phyloP scores from a whole-genome alignment of 2,329 filamentous ascomycete genomes.

The Stromatinia cepivora region DNA sequence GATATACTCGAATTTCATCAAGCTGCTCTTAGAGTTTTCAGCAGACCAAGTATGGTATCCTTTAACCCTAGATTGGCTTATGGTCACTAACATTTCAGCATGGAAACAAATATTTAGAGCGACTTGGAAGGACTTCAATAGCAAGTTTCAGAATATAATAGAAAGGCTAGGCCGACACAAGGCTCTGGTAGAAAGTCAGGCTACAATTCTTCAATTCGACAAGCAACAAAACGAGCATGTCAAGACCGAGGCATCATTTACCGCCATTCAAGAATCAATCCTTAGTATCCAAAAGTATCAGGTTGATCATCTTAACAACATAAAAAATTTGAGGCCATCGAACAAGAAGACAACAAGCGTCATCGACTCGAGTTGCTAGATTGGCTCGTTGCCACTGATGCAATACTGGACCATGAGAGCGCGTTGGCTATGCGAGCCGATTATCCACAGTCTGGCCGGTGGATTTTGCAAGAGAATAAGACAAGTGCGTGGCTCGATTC shows the following conservation, averaged over 20 bases:
- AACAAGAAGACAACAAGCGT: conserved; percentile 27
- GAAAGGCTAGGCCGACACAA: conserved; percentile 38
- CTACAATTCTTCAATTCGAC: conserved; percentile 32
- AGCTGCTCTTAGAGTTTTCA: conserved; percentile 40
- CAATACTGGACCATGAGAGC: background rate
- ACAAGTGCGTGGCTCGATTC: conserved; percentile 28
- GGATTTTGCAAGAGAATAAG: conserved; percentile 39
- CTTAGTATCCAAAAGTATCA: conserved; percentile 27
- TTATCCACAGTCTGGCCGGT: no score
- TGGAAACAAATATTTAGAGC: conserved; percentile 42
- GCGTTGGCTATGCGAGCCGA: background rate
- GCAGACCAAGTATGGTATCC: conserved; percentile 29
- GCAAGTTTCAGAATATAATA: conserved; percentile 37
- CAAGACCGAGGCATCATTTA: background rate
- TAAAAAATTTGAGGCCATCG: conserved; percentile 28
- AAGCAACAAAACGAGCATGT: conserved; percentile 10
- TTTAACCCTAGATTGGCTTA: background rate
- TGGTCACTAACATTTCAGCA: conserved; percentile 12
- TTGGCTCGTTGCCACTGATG: conserved; percentile 32
- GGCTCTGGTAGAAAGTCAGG: conserved; percentile 38
- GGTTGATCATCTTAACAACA: conserved; percentile 30
- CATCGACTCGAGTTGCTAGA: conserved; percentile 27
- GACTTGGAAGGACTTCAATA: conserved; percentile 41
- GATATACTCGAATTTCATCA: conserved; percentile 46
- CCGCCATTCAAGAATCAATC: conserved; percentile 30